A percentile compares a stretch with the other conserved stretches of the same genome.
These are phyloP conservation scores for Pogostemon cablin DNA, from an alignment of 257 asterid species.

Conservation along the genomic window DNA sequence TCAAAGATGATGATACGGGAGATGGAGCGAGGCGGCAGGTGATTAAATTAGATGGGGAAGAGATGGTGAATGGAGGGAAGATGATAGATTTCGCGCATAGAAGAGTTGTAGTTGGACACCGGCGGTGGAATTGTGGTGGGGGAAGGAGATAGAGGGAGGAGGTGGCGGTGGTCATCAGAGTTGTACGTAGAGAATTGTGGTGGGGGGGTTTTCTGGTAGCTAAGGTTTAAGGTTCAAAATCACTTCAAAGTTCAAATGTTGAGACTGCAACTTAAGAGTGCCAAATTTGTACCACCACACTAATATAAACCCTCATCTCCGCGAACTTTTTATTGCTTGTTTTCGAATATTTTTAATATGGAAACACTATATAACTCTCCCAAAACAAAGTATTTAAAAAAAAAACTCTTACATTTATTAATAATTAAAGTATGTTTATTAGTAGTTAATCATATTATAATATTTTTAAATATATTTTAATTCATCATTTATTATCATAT, in stretches of 20 bases:
- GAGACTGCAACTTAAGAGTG: neutral
- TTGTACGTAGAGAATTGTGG: slow-evolving; percentile 28
- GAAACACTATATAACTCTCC: too few species aligned
- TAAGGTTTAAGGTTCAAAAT: slow-evolving; percentile 25
- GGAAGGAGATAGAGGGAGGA: slow-evolving; percentile 44
- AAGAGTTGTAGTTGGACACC: slow-evolving; percentile 31
- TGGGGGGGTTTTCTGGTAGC: slow-evolving; percentile 31
- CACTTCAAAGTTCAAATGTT: too few species aligned
- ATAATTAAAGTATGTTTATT: too few species aligned
- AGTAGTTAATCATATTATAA: too few species aligned
- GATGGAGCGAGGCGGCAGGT: slow-evolving; percentile 45
- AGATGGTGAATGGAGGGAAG: slow-evolving; percentile 33
- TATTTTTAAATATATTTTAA: too few species aligned
- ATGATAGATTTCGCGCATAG: slow-evolving; percentile 30
- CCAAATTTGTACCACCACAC: too few species aligned
- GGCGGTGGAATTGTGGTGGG: slow-evolving; percentile 48
- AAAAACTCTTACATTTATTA: too few species aligned
- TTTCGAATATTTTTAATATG: too few species aligned
- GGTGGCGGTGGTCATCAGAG: slow-evolving; percentile 46
- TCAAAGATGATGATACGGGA: slow-evolving; percentile 54
- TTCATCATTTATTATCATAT: too few species aligned
- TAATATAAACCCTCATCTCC: too few species aligned
- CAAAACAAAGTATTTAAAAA: too few species aligned
- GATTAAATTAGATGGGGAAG: slow-evolving; percentile 26
- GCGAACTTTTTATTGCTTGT: too few species aligned